phyloP scores from a whole-genome alignment of 2,329 filamentous ascomycete genomes.

The Emmonsia crescens region DNA sequence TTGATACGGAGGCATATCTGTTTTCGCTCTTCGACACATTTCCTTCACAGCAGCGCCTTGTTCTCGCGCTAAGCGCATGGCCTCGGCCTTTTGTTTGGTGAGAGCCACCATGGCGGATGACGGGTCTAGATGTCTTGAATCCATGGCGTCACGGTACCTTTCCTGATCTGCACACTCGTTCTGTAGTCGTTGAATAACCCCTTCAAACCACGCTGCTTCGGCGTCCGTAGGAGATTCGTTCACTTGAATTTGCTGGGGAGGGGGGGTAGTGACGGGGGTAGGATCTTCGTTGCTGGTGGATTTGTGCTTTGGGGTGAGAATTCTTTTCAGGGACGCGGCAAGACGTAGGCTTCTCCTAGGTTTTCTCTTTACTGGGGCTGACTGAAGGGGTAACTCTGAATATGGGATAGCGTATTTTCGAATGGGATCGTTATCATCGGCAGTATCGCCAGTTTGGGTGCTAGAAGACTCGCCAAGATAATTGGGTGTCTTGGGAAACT shows the following conservation, averaged over 20 bases:
- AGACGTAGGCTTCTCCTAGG: constrained; percentile 7
- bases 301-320: constrained; percentile 9
- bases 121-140: constrained; percentile 27
- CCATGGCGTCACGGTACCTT: constrained; percentile 16
- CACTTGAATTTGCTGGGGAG: not conserved
- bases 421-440: not conserved
- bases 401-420: constrained; percentile 1
- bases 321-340: constrained; percentile 8
- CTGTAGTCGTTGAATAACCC: not conserved
- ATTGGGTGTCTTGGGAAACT: not conserved
- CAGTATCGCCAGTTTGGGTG: not conserved
- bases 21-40: constrained; percentile 37
- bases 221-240: not conserved
- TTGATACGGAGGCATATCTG: constrained; percentile 35
- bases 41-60: constrained; percentile 36
- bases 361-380: constrained; percentile 3
- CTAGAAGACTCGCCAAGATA: not conserved
- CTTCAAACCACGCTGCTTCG: not conserved
- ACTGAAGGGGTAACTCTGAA: constrained; percentile 2
- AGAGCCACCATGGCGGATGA: constrained; percentile 35
- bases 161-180: not conserved
- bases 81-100: constrained; percentile 40
- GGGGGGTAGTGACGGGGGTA: constrained; percentile 2
- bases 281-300: not conserved
- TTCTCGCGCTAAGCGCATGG: constrained; percentile 36